phyloP scores from a whole-genome alignment of 306 rosid genomes.

The Cicer judaicum region DNA sequence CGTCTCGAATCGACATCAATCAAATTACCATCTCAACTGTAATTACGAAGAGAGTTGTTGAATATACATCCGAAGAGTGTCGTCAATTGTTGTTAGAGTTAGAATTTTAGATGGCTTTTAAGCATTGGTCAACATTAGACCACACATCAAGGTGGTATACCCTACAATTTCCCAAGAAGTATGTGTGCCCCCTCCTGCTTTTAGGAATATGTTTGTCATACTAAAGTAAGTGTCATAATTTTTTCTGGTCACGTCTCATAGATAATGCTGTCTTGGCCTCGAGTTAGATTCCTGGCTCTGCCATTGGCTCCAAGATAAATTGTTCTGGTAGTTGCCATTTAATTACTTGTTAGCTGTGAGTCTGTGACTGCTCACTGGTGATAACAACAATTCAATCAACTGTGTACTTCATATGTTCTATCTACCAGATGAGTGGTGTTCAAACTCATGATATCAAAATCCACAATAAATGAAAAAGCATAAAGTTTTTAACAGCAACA shows the following conservation, averaged over 20 bases:
- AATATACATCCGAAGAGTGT: too few relatives aligned
- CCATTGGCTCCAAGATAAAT: not conserved
- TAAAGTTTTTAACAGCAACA: conserved; percentile 25
- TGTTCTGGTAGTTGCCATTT: conserved; percentile 21
- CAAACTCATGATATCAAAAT: conserved; percentile 21
- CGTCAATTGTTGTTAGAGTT: too few relatives aligned
- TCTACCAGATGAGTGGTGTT: conserved; percentile 24
- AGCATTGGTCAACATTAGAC: too few relatives aligned
- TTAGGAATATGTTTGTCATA: not conserved
- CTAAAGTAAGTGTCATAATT: not conserved
- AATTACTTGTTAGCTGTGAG: conserved; percentile 3
- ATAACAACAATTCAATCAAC: conserved; percentile 5
- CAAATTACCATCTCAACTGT: too few relatives aligned
- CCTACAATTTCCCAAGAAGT: too few relatives aligned
- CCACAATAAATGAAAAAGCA: conserved; percentile 22
- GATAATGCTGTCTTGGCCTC: not conserved
- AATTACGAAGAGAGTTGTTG: too few relatives aligned
- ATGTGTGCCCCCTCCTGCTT: not conserved
- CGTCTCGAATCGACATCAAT: too few relatives aligned
- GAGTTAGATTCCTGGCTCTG: not conserved
- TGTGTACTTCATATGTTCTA: conserved; percentile 16
- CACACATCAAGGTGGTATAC: too few relatives aligned
- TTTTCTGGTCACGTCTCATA: not conserved
- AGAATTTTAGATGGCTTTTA: too few relatives aligned
- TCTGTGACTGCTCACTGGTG: conserved; percentile 2